Base-by-base conservation (phyloP, 2,329 filamentous ascomycete genomes). In the Aotearoamyces nothofagi region DNA sequence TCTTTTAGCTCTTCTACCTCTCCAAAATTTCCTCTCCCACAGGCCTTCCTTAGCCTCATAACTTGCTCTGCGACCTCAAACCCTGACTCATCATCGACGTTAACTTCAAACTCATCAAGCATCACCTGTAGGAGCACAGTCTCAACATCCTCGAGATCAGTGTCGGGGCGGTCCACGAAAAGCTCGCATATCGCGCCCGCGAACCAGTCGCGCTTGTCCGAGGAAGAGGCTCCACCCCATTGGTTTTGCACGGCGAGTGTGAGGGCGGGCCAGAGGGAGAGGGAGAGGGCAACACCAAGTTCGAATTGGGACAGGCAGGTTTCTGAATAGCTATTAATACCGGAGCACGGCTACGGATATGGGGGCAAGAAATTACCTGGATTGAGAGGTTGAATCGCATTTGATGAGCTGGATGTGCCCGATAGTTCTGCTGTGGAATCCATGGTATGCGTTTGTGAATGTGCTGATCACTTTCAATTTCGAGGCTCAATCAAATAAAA, bases 121-220 rank as follows among this genome's bases (percentile, higher is more conserved):
- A 96, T 90, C 36, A 93, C 75, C 46, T 94, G 81, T 26, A 93
- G 61, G 26, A 96, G 61, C 29, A 92, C 73, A 22, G 77, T 67
- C 58, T 96, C 87, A 24, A 94, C 60, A 43, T 94, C 83, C 38
- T 78, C 72, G 11, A 67, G 58, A 42, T 93, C 79, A 8, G 80
- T 73, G 31, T 71, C 60, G 2, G 70, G 61, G 3, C 61, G 55
- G 8, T 60, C 54, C 11, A 46, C 39, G 42, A 94, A 78, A 37
- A 93, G 70, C 15, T 93, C 82, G 34, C 76, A 78, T 30, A 96
- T 65, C 24, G 79, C 80, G 38, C 84, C 86, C 29, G 81, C 87
- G 46, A 98, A 81, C 87, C 86, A 96, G 63, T 93, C 87, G 46
- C 87, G 79, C 61, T 96, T 96, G 55, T 92, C 83, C 35, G 64